A percentile compares a stretch with the other conserved stretches of the same genome.
Conservation (phyloP, 1,284 basidiomycete genomes). For the Cutaneotrichosporon arboriforme region DNA sequence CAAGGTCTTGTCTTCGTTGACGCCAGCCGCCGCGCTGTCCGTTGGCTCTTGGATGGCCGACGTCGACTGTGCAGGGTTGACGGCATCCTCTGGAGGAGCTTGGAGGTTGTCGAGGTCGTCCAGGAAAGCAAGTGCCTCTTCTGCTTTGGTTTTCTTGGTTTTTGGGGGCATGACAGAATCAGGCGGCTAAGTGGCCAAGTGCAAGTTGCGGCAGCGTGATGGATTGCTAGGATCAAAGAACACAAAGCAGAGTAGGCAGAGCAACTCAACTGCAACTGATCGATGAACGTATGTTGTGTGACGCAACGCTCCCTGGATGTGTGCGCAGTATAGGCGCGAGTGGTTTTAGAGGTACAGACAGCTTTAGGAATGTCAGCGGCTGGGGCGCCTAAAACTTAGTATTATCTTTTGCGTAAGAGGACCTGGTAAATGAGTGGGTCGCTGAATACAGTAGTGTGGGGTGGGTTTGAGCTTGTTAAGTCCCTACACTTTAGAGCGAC, state of each 20-base stretch:
- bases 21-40: constrained; percentile 23
- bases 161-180: constrained; percentile 36
- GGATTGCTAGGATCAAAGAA: neutral
- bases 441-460: too few relatives aligned
- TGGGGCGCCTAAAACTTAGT: too few relatives aligned
- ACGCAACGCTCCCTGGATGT: too few relatives aligned
- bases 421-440: too few relatives aligned
- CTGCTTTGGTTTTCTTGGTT: constrained; percentile 61
- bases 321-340: too few relatives aligned
- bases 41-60: too few relatives aligned
- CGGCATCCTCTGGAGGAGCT: constrained; percentile 11
- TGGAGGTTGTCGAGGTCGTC: constrained; percentile 79
- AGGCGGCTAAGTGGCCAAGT: neutral
- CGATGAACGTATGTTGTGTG: too few relatives aligned
- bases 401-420: too few relatives aligned
- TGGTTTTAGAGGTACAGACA: too few relatives aligned
- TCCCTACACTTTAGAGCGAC: neutral
- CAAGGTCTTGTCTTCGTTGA: constrained; percentile 33
- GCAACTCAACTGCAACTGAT: too few relatives aligned
- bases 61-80: too few relatives aligned
- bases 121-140: constrained; percentile 82
- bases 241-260: neutral
- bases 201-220: neutral
- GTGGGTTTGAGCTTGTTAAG: neutral
- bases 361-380: too few relatives aligned